These are phyloP conservation scores for Passalora sequoiae DNA, from an alignment of 2,329 filamentous ascomycete species.

Conservation along the genomic window DNA sequence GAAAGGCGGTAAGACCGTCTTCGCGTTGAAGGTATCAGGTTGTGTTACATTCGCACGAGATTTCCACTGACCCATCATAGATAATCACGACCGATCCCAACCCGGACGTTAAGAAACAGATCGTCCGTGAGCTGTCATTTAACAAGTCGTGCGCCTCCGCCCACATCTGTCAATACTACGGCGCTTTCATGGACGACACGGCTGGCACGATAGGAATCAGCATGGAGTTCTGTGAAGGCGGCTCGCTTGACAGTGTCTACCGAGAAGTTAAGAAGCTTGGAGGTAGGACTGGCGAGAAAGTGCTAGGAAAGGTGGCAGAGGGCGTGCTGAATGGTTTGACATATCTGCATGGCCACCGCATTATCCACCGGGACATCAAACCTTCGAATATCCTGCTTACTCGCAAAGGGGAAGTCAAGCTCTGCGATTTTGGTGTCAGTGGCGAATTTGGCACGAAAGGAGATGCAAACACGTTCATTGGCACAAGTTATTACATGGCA, in stretches of 20 bases:
- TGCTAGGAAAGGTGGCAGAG: slow-evolving; percentile 92
- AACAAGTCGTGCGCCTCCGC: slow-evolving; percentile 96
- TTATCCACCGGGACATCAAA: slow-evolving; percentile 98
- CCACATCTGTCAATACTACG: slow-evolving; percentile 96
- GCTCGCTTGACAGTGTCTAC: slow-evolving; percentile 93
- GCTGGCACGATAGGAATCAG: slow-evolving; percentile 96
- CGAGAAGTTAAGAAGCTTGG: slow-evolving; percentile 94
- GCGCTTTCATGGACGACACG: slow-evolving; percentile 92
- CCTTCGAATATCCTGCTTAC: slow-evolving; percentile 94
- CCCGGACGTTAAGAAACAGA: slow-evolving; percentile 97
- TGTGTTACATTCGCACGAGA: neutral
- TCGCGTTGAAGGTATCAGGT: slow-evolving; percentile 78
- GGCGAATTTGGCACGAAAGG: slow-evolving; percentile 98
- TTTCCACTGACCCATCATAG: slow-evolving; percentile 43
- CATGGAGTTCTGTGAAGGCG: slow-evolving; percentile 98
- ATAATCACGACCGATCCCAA: slow-evolving; percentile 98
- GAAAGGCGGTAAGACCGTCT: slow-evolving; percentile 87
- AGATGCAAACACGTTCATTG: slow-evolving; percentile 97
- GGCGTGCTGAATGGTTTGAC: slow-evolving; percentile 89
- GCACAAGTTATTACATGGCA: slow-evolving; percentile 98
- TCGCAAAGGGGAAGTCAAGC: slow-evolving; percentile 86
- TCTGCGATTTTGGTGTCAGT: slow-evolving; percentile 96
- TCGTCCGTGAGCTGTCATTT: slow-evolving; percentile 90
- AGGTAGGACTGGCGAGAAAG: slow-evolving; percentile 92
- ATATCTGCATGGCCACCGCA: slow-evolving; percentile 91